phyloP scores from a whole-genome alignment of 83 land plant species.

The Diphasiastrum complanatum region DNA sequence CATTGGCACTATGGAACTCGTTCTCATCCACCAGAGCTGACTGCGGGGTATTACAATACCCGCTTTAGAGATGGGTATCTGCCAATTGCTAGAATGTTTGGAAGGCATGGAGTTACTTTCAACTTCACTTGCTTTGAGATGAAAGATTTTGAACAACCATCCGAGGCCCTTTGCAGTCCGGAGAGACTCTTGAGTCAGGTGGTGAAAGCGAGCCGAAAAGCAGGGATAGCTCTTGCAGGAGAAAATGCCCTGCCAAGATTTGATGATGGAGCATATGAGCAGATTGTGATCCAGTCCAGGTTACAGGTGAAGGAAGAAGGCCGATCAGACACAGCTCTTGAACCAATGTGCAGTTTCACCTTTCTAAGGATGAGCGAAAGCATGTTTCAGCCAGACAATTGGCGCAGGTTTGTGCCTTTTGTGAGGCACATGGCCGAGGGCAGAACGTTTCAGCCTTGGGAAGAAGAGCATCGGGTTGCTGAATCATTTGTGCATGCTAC shows the following conservation, averaged over 20 bases:
- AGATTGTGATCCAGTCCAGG: slow-evolving; percentile 54
- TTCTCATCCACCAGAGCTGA: neutral
- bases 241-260: slow-evolving; percentile 51
- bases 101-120: too few species aligned
- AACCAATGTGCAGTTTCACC: slow-evolving; percentile 74
- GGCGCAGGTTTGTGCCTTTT: slow-evolving; percentile 70
- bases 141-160: too few species aligned
- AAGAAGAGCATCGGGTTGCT: slow-evolving; percentile 57
- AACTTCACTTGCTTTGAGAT: too few species aligned
- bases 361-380: slow-evolving; percentile 79
- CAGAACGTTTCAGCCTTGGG: slow-evolving; percentile 38
- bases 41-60: too few species aligned
- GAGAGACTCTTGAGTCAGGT: too few species aligned
- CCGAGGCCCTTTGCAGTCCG: too few species aligned
- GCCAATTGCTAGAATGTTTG: too few species aligned
- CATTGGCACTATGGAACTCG: neutral
- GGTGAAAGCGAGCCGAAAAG: too few species aligned
- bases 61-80: too few species aligned
- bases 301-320: slow-evolving; percentile 54
- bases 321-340: slow-evolving; percentile 26
- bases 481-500: slow-evolving; percentile 50
- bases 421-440: slow-evolving; percentile 71
- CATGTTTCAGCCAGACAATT: slow-evolving; percentile 71
- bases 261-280: slow-evolving; percentile 47
- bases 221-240: slow-evolving; percentile 59